phyloP scores from a whole-genome alignment of 768 basidiomycete species.

The Vararia minispora region DNA sequence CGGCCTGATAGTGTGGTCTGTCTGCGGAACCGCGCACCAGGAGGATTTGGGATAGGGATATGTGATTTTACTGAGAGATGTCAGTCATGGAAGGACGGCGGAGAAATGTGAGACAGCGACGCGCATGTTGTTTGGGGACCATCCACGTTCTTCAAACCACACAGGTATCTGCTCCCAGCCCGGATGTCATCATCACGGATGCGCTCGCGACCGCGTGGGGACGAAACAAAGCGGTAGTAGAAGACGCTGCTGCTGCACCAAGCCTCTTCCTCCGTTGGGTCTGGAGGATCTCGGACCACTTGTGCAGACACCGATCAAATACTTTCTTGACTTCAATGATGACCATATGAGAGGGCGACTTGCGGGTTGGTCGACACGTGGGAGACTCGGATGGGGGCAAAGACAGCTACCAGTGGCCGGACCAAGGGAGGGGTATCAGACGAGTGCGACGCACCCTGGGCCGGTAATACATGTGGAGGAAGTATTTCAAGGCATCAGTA shows the following conservation, averaged over 20 bases:
- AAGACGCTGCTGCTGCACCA: constrained; percentile 24
- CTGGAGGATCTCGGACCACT: constrained; percentile 29
- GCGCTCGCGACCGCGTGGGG: background rate
- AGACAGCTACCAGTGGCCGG: background rate
- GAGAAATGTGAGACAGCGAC: too few relatives aligned
- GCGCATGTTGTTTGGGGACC: constrained; percentile 21
- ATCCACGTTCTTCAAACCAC: constrained; percentile 28
- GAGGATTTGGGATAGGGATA: constrained; percentile 29
- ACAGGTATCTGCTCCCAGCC: constrained; percentile 36
- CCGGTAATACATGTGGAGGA: constrained; percentile 33
- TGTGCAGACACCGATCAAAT: constrained; percentile 25
- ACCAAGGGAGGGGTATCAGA: background rate
- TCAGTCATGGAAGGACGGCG: background rate
- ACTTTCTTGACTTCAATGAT: constrained; percentile 30
- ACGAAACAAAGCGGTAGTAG: constrained; percentile 24
- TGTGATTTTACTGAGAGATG: constrained; percentile 18
- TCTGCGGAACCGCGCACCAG: constrained; percentile 28
- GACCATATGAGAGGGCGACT: too few relatives aligned
- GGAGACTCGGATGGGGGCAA: background rate
- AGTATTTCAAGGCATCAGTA: constrained; percentile 21
- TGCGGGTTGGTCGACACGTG: too few relatives aligned
- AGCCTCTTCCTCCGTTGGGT: constrained; percentile 21
- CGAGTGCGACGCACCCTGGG: constrained; percentile 33
- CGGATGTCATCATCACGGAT: constrained; percentile 9
- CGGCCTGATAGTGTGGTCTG: constrained; percentile 25